Base-by-base conservation (phyloP, 1,139 yeast species). In the Lodderomyces margitis region DNA sequence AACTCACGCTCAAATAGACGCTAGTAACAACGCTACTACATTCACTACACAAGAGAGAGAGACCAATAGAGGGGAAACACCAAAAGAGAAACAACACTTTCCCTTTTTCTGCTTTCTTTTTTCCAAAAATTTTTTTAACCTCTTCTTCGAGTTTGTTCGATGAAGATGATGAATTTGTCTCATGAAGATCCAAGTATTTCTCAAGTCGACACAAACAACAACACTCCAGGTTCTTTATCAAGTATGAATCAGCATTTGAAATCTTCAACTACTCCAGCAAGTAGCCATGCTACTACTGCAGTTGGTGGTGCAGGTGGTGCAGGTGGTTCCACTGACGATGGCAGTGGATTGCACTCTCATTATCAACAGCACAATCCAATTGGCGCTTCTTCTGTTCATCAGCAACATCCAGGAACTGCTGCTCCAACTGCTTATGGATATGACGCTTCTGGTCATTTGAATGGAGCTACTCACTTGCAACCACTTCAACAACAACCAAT, bases 171-270 rank as follows among this genome's bases (percentile, higher is more conserved):
- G 62, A 53, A 59, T 25, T 53, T 62, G 36, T 49, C 62, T 9
- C 58, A 51, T 38, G 65, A 61, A 30, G 66, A 62, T 36, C 55
- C 58, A 32, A 46, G 54, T 21, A 51, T 57, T 11, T 58, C 61
- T 24, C 21, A 32, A 49, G 45, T 10, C 46, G 32, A 20, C 50
- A 38, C 23, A 21, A 36, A 14, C 43, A 43, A 9, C 49, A 40
- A 24, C 21, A 25, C 17, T 21, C 28, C 36, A 21, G 17, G 32
- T 14, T 23, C 25, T 23, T 23, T 23, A 23, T 23, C 25, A 23
- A 23, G 25, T 15, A 28, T 28, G 32, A 28, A 15, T 28, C 32
- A 28, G 16, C 32, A 28, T 15, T 28, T 28, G 32, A 28, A 28
- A 14, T 28, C 32, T 28, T 36, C 55, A 48, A n/a, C 36, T 28